phyloP scores from a whole-genome alignment of 768 basidiomycete genomes.

The Galerina sulciceps region DNA sequence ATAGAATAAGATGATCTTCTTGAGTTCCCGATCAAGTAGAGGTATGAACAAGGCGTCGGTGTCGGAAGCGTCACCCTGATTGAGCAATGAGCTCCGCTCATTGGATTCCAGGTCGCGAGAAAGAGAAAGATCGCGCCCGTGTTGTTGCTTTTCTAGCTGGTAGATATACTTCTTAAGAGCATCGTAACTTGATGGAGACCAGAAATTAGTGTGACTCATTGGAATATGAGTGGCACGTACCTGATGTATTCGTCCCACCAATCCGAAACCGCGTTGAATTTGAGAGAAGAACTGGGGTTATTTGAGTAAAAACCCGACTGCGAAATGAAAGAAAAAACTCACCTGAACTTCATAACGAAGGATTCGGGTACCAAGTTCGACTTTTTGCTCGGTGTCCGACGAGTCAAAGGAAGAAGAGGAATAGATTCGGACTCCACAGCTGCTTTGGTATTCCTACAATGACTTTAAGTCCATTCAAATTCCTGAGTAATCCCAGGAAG shows the following conservation, averaged over 20 bases:
- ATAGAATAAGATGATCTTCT: constrained; percentile 84
- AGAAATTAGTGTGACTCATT: not conserved
- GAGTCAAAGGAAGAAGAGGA: constrained; percentile 38
- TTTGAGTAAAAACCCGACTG: not conserved
- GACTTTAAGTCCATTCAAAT: constrained; percentile 13
- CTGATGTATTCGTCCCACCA: constrained; percentile 95
- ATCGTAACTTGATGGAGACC: constrained; percentile 68
- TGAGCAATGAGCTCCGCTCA: constrained; percentile 62
- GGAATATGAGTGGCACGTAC: constrained; percentile 44
- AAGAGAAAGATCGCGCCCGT: constrained; percentile 39
- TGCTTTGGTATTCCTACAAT: constrained; percentile 5
- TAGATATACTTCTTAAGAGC: constrained; percentile 85
- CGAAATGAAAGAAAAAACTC: constrained; percentile 9
- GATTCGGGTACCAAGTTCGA: constrained; percentile 22
- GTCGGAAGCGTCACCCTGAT: constrained; percentile 33
- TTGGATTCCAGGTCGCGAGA: constrained; percentile 64
- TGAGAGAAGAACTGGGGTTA: constrained; percentile 69
- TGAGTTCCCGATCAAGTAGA: constrained; percentile 80
- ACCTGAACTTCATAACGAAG: constrained; percentile 68
- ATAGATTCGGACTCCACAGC: constrained; percentile 45
- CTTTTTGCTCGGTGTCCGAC: constrained; percentile 20
- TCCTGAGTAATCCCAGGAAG: constrained; percentile 2
- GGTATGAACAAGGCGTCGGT: constrained; percentile 70
- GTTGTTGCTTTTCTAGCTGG: constrained; percentile 80
- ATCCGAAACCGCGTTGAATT: constrained; percentile 89